Evolutionary conservation across 2,329 filamentous ascomycete species (phyloP).

Genomic region (Exserohilum turcica): DNA sequence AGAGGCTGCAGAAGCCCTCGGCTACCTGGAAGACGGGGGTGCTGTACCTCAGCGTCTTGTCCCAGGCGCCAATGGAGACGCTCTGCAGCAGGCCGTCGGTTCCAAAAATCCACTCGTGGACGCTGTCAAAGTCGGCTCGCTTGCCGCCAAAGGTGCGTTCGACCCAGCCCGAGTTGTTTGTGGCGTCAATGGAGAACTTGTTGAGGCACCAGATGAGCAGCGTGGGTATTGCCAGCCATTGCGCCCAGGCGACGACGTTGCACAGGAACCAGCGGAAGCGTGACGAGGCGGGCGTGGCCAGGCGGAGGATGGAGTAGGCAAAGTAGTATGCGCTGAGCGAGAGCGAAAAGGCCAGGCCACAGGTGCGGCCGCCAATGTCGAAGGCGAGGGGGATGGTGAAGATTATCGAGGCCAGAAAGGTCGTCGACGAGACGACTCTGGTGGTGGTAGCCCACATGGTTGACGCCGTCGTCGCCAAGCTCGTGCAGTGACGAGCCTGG

Average conservation of each 20-base stretch:
- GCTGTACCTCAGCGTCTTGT: constrained; percentile 84
- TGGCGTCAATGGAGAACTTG: constrained; percentile 91
- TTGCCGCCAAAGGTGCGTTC: constrained; percentile 75
- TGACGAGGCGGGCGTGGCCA: constrained; percentile 79
- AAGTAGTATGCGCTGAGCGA: constrained; percentile 90
- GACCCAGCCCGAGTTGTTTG: constrained; percentile 73
- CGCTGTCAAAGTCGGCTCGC: constrained; percentile 65
- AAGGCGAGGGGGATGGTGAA: constrained; percentile 96
- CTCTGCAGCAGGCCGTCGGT: constrained; percentile 80
- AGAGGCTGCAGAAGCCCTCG: constrained; percentile 93
- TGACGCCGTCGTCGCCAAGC: constrained; percentile 53
- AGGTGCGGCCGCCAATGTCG: constrained; percentile 94
- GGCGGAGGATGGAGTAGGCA: constrained; percentile 77
- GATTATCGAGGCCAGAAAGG: constrained; percentile 90
- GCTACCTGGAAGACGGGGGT: constrained; percentile 92
- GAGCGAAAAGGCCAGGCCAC: constrained; percentile 91
- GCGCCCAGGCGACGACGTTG: constrained; percentile 71
- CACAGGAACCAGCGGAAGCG: constrained; percentile 74
- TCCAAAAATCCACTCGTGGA: constrained; percentile 88
- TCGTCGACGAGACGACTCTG: constrained; percentile 75
- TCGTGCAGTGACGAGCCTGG: constrained; percentile 53
- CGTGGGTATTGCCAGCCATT: constrained; percentile 84
- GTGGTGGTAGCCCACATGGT: constrained; percentile 77
- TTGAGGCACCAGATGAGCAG: constrained; percentile 95
- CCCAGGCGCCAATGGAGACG: constrained; percentile 83